phyloP scores from a whole-genome alignment of 1,284 basidiomycete species.

The Taiwanofungus camphoratus region DNA sequence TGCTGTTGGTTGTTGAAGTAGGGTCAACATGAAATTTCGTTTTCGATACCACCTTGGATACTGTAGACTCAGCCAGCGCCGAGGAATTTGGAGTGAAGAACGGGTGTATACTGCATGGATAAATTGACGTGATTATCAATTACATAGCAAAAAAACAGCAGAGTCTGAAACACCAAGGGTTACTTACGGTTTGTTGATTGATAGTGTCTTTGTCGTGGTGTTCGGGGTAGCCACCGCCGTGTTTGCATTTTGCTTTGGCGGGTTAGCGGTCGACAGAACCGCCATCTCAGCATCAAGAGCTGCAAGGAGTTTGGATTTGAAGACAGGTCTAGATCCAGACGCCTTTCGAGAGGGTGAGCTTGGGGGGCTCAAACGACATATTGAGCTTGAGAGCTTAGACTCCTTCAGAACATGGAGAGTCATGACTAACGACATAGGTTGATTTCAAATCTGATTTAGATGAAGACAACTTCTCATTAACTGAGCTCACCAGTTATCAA shows the following conservation, averaged over 20 bases:
- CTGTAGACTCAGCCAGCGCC: too few relatives aligned
- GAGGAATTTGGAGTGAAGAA: too few relatives aligned
- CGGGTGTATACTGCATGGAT: not conserved
- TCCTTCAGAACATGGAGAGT: conserved; percentile 11
- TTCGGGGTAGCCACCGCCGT: not conserved
- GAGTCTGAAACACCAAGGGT: too few relatives aligned
- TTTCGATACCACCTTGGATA: too few relatives aligned
- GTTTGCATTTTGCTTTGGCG: not conserved
- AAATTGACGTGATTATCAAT: too few relatives aligned
- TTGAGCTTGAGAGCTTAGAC: conserved; percentile 7
- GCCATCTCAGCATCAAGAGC: conserved; percentile 19
- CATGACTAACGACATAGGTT: conserved; percentile 2
- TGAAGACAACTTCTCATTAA: too few relatives aligned
- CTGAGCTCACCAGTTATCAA: too few relatives aligned
- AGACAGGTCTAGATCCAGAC: not conserved
- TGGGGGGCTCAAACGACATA: conserved; percentile 12
- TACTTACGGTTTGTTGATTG: not conserved
- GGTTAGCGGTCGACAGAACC: not conserved
- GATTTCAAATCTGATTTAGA: too few relatives aligned
- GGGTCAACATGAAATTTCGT: too few relatives aligned
- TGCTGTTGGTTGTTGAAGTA: not conserved
- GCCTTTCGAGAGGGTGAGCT: conserved; percentile 7
- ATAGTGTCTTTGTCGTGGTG: not conserved
- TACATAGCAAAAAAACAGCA: too few relatives aligned
- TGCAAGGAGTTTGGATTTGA: conserved; percentile 18